Evolutionary conservation across 768 basidiomycete species (phyloP).

Genomic region (Amanita inopinata): DNA sequence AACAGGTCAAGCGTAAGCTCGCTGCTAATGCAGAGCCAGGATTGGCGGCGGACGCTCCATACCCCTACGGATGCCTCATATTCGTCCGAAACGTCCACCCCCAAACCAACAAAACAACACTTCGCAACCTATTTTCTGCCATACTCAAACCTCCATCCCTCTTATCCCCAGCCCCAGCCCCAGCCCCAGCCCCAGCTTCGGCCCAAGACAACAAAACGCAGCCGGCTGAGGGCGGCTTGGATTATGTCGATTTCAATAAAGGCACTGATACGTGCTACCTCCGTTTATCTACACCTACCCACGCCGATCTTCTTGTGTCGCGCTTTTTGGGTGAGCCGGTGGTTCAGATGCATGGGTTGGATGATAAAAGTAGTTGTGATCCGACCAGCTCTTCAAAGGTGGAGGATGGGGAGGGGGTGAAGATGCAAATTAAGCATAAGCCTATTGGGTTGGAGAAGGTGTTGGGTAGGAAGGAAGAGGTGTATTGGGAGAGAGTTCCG

Average conservation of each 20-base stretch:
- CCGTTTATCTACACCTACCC: slow-evolving; percentile 45
- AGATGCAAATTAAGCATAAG: no score
- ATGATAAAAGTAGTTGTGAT: slow-evolving; percentile 33
- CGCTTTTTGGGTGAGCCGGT: slow-evolving; percentile 30
- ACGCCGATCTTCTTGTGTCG: slow-evolving; percentile 34
- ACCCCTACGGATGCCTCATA: slow-evolving; percentile 57
- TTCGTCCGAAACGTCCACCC: slow-evolving; percentile 63
- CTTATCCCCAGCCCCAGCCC: no score
- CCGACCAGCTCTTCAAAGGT: slow-evolving; percentile 9
- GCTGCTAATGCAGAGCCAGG: background rate
- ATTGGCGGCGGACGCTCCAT: slow-evolving; percentile 28
- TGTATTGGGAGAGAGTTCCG: slow-evolving; percentile 79
- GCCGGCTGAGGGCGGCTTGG: slow-evolving; percentile 31
- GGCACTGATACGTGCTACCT: slow-evolving; percentile 74
- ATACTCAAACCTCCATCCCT: no score
- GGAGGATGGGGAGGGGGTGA: no score
- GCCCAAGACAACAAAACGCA: no score
- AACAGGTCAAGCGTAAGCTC: background rate
- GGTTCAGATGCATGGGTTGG: slow-evolving; percentile 43
- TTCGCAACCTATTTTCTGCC: slow-evolving; percentile 46
- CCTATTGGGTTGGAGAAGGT: slow-evolving; percentile 46
- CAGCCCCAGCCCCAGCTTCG: no score
- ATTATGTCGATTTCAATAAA: slow-evolving; percentile 76
- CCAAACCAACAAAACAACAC: slow-evolving; percentile 74
- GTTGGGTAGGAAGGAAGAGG: slow-evolving; percentile 48